These are phyloP conservation scores for Elsinoe australis DNA, from an alignment of 2,329 filamentous ascomycete species.

Conservation along the genomic window DNA sequence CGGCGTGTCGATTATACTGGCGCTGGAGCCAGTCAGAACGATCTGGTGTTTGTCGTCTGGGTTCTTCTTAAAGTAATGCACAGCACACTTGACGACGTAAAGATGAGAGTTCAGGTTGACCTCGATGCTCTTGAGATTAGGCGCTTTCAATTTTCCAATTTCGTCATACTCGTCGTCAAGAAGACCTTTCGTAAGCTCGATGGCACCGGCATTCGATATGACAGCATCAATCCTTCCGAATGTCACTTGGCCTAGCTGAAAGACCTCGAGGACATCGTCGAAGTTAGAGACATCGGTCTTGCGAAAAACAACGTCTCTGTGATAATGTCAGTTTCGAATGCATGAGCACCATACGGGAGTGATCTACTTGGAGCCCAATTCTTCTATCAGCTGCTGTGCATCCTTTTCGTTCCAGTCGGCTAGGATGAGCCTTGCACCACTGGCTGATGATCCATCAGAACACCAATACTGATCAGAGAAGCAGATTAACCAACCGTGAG, in stretches of 20 bases:
- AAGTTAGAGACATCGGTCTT: constrained; percentile 39
- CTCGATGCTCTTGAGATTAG: constrained; percentile 23
- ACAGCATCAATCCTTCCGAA: constrained; percentile 43
- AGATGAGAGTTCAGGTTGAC: constrained; percentile 24
- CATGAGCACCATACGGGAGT: not conserved
- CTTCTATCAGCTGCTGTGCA: not conserved
- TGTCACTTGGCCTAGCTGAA: constrained; percentile 37
- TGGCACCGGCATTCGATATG: constrained; percentile 39
- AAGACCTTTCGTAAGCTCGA: not conserved
- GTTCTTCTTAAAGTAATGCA: constrained; percentile 24
- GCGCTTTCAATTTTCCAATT: constrained; percentile 18
- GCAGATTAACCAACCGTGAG: not conserved
- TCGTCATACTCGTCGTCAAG: constrained; percentile 15
- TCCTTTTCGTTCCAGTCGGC: constrained; percentile 6
- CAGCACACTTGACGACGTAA: constrained; percentile 23
- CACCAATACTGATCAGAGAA: too few relatives aligned
- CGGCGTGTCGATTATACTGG: constrained; percentile 24
- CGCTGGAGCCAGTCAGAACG: constrained; percentile 24
- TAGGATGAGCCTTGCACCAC: not conserved
- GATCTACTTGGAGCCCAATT: not conserved
- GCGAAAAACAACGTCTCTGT: not conserved
- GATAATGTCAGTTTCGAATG: not conserved
- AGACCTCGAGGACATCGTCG: constrained; percentile 38
- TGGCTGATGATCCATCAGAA: not conserved
- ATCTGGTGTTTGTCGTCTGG: constrained; percentile 21